A percentile compares a stretch with the other conserved stretches of the same genome.
phyloP scores from a whole-genome alignment of 1,139 yeast species.

The Debaryomyces nepalensis region DNA sequence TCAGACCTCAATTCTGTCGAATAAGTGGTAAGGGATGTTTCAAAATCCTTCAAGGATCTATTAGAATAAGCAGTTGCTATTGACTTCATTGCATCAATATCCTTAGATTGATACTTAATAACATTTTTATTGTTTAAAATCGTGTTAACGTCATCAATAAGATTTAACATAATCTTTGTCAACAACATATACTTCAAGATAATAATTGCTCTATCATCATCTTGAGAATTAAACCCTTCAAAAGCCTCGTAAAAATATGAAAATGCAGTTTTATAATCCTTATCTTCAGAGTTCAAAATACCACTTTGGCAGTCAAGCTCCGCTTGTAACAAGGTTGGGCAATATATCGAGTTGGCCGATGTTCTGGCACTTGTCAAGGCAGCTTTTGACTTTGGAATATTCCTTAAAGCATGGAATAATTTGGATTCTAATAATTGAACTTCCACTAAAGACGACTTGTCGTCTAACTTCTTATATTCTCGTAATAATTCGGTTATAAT shows the following conservation, averaged over 20 bases:
- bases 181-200: slow-evolving; percentile 91
- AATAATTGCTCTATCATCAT: slow-evolving; percentile 69
- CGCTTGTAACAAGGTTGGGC: slow-evolving; percentile 94
- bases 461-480: slow-evolving; percentile 93
- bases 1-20: slow-evolving; percentile 81
- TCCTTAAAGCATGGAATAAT: slow-evolving; percentile 89
- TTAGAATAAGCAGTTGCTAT: slow-evolving; percentile 89
- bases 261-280: slow-evolving; percentile 94
- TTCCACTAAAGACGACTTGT: slow-evolving; percentile 92
- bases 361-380: slow-evolving; percentile 95
- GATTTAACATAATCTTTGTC: slow-evolving; percentile 90
- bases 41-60: slow-evolving; percentile 90
- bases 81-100: slow-evolving; percentile 90
- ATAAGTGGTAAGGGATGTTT: slow-evolving; percentile 72
- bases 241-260: slow-evolving; percentile 95
- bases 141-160: slow-evolving; percentile 82
- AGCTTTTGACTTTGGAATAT: slow-evolving; percentile 91
- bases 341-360: slow-evolving; percentile 92
- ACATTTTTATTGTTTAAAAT: slow-evolving; percentile 81
- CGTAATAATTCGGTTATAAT: slow-evolving; percentile 72
- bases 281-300: slow-evolving; percentile 93
- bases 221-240: slow-evolving; percentile 75
- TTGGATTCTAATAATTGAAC: slow-evolving; percentile 92
- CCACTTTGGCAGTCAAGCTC: slow-evolving; percentile 96
- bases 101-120: slow-evolving; percentile 72